phyloP scores from a whole-genome alignment of 768 basidiomycete genomes.

The Russula earlei region DNA sequence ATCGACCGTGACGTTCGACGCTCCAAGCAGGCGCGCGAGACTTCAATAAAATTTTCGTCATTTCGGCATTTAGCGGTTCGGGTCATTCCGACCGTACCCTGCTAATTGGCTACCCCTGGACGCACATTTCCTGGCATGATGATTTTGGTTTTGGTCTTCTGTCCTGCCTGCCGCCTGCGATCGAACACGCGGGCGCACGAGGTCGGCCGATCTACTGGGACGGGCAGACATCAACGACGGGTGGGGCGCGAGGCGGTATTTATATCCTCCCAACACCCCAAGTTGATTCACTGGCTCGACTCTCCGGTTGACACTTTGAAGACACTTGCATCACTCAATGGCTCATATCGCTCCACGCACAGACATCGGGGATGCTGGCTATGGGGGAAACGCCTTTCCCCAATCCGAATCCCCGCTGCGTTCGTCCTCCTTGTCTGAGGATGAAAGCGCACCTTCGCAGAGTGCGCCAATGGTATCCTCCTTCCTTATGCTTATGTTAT shows the following conservation, averaged over 20 bases:
- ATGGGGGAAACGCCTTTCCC: neutral
- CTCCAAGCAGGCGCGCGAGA: too few relatives aligned
- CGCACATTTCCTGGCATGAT: too few relatives aligned
- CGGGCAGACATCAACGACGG: neutral
- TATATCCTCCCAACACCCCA: neutral
- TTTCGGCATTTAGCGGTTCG: too few relatives aligned
- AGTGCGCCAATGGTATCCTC: neutral
- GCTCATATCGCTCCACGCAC: neutral
- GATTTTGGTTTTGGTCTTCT: neutral
- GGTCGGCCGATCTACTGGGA: neutral
- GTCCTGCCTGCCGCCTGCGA: neutral
- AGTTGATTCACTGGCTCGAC: neutral
- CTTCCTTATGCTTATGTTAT: too few relatives aligned
- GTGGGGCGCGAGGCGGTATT: neutral
- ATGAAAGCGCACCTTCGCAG: neutral
- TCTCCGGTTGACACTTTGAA: too few relatives aligned
- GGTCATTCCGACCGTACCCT: neutral
- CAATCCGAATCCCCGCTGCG: neutral
- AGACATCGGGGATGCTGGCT: neutral
- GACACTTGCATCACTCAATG: neutral
- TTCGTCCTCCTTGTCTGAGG: neutral
- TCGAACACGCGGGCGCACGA: neutral
- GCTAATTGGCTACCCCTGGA: too few relatives aligned
- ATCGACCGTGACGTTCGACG: too few relatives aligned
- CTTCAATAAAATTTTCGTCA: too few relatives aligned